Base-by-base conservation (phyloP, 345 rosid genomes). In the Rhodamnia argentea region DNA sequence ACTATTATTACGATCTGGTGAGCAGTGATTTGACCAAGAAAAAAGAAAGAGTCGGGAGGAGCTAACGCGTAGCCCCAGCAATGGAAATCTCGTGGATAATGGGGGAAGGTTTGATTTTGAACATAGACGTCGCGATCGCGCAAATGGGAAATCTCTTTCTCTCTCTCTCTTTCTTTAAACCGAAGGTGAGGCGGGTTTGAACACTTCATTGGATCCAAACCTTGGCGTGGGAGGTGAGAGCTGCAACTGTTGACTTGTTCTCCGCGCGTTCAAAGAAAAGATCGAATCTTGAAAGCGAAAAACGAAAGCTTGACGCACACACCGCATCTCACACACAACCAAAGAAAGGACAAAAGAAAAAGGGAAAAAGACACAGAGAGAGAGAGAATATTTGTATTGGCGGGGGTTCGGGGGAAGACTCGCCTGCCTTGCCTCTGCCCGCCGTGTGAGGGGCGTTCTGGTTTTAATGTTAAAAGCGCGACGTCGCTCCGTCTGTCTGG, bases 201-300 rank as follows among this genome's bases (percentile, higher is more conserved):
- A 70, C 32, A 5, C 11, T 70, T 70, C 78, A 11, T 70, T 47
- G 3, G 11, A 37, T 29, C 6, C 0, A 29, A 29, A 29, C 40
- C 23, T 32, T 11, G 47, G 78, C 32, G 47, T 2, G 6, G 27
- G 62, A 10, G 14, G 62, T 29, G 10, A n/a, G 8, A 4, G 16
- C 58, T 53, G 84, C 84, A 83, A 83, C 84, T 83, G 60, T 83
- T 83, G 84, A 83, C 84, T 29, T 5, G 84, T 83, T 83, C 84
- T 22, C 58, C 83, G 32, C 59, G 42, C 59, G 24, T 10, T 11
- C 15, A 26, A 47, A 13, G 13, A 18, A 82, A 81, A 82, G 56
- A n/a, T 37, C 13, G 47, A 70, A 70, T 37, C 78, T 70, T 37
- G 78, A 70, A 37, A 70, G 78, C 20, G 23, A 37, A 37, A 37